These are phyloP conservation scores for Malassezia psittaci DNA, from an alignment of 1,284 basidiomycete genomes.

Conservation along the genomic window DNA sequence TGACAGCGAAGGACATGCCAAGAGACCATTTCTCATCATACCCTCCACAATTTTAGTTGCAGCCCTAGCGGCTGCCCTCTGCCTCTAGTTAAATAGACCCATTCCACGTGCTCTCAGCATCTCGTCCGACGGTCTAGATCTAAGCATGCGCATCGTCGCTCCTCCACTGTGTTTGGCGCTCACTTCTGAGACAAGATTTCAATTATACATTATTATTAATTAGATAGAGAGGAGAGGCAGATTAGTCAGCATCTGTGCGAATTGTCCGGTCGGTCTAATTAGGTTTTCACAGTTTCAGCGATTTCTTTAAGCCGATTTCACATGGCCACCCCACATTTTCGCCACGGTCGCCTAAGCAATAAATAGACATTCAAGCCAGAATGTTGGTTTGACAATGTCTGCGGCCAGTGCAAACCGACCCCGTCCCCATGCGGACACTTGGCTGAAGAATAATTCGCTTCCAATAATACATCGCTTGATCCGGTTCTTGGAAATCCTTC, in stretches of 20 bases:
- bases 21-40: background rate
- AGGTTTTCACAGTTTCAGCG: too few species aligned
- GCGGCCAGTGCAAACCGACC: background rate
- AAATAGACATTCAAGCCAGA: background rate
- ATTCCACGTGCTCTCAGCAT: background rate
- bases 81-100: background rate
- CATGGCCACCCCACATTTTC: background rate
- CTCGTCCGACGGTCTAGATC: too few species aligned
- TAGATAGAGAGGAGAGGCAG: too few species aligned
- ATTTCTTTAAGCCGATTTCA: background rate
- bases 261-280: too few species aligned
- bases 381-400: background rate
- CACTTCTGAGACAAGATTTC: too few species aligned
- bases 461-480: background rate
- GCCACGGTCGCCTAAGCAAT: background rate
- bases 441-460: background rate
- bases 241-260: too few species aligned
- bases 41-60: background rate
- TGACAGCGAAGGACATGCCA: background rate
- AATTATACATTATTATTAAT: too few species aligned
- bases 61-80: background rate
- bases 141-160: too few species aligned
- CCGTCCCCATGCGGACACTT: slow-evolving; percentile 4
- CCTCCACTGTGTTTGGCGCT: too few species aligned
- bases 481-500: background rate